A percentile compares a stretch with the other conserved stretches of the same genome.
Conservation (phyloP, 208 protist species). For the Acanthamoeba sp. region DNA sequence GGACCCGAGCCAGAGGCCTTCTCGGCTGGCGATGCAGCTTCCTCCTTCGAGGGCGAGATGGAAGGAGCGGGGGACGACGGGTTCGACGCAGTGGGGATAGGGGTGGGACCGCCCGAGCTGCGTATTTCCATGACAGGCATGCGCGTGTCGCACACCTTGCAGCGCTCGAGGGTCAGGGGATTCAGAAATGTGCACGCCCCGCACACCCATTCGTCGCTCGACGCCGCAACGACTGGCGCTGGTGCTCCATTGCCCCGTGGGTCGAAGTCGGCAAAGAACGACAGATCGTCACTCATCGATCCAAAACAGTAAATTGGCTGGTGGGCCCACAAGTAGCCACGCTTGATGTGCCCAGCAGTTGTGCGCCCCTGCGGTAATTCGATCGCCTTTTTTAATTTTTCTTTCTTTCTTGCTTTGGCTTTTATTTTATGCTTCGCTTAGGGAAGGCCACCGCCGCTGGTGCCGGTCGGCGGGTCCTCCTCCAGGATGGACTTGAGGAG, state of each 20-base stretch:
- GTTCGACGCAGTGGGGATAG: background rate
- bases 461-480: background rate
- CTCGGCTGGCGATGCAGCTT: background rate
- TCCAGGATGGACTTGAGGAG: conserved; percentile 24
- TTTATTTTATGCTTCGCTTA: background rate
- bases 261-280: conserved; percentile 38
- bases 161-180: background rate
- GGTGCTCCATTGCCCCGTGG: background rate
- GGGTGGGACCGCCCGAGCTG: background rate
- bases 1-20: background rate
- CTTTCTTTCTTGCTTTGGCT: background rate
- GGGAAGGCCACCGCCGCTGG: background rate
- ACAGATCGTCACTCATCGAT: conserved; percentile 26
- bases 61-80: background rate
- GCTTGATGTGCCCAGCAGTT: no score
- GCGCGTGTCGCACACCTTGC: background rate
- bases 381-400: background rate
- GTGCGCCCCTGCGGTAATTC: background rate
- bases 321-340: no score
- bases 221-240: background rate
- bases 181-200: conserved; percentile 33
- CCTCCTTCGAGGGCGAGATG: background rate
- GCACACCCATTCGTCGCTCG: conserved; percentile 19
- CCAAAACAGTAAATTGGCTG: background rate
- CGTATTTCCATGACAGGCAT: background rate